Conservation (phyloP, 1,139 yeast species). For the Ashbya aceris region DNA sequence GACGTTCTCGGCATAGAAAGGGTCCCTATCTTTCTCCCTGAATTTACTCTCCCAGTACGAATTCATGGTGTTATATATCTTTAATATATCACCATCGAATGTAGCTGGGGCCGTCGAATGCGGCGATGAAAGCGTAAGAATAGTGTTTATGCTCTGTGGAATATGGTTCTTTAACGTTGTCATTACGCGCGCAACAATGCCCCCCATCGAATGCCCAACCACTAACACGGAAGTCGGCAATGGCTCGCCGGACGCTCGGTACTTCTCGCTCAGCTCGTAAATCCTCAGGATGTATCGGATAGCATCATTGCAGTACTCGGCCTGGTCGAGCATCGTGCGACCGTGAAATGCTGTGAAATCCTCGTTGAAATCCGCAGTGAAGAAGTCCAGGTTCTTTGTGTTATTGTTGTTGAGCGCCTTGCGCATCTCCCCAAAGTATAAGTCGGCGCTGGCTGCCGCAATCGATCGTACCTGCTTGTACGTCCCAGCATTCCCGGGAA, state of each 20-base stretch:
- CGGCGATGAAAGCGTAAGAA: slow-evolving; percentile 83
- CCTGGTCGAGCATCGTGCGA: slow-evolving; percentile 83
- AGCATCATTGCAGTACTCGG: slow-evolving; percentile 88
- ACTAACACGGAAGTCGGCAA: slow-evolving; percentile 66
- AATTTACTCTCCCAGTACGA: slow-evolving; percentile 71
- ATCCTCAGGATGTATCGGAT: slow-evolving; percentile 61
- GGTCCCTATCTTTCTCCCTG: slow-evolving; percentile 15
- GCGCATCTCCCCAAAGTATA: slow-evolving; percentile 35
- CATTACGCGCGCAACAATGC: slow-evolving; percentile 79
- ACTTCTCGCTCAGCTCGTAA: slow-evolving; percentile 35
- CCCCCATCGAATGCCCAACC: slow-evolving; percentile 96
- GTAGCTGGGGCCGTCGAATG: slow-evolving; percentile 94
- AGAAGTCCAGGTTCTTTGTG: slow-evolving; percentile 56
- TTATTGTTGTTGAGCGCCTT: slow-evolving; percentile 27
- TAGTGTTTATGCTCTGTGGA: slow-evolving; percentile 67
- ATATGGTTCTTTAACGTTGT: slow-evolving; percentile 68
- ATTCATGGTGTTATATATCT: slow-evolving; percentile 65
- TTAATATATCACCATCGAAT: slow-evolving; percentile 79
- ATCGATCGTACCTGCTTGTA: slow-evolving; percentile 82
- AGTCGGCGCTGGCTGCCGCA: slow-evolving; percentile 66
- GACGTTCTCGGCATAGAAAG: slow-evolving; percentile 33
- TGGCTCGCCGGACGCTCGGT: slow-evolving; percentile 10
- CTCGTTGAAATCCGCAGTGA: slow-evolving; percentile 88
- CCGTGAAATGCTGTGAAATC: slow-evolving; percentile 97
- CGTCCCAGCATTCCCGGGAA: slow-evolving; percentile 97